Conservation (phyloP, 2,329 filamentous ascomycete genomes). For the Chaetomiaceae sp. region DNA sequence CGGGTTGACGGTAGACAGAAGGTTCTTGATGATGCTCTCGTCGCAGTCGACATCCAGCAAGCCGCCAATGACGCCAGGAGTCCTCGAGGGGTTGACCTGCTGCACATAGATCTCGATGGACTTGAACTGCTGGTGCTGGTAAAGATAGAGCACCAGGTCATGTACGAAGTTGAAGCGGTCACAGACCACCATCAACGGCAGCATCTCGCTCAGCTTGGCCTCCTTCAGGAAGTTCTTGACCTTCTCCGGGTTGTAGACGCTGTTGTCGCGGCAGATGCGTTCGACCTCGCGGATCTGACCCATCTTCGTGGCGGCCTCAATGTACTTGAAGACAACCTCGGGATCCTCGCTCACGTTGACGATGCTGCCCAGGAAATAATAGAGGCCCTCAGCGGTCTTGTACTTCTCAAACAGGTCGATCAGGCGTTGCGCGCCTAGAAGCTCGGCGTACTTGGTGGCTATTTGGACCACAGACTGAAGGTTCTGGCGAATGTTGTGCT, state of each 20-base stretch:
- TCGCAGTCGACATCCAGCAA: constrained; percentile 96
- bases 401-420: constrained; percentile 97
- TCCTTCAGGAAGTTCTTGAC: constrained; percentile 99
- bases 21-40: constrained; percentile 88
- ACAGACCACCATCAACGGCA: constrained; percentile 96
- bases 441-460: constrained; percentile 95
- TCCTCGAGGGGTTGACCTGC: constrained; percentile 85
- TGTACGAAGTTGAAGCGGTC: constrained; percentile 99
- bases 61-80: constrained; percentile 87
- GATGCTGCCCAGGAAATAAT: constrained; percentile 96
- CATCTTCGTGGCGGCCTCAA: constrained; percentile 92
- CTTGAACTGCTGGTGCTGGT: constrained; percentile 99
- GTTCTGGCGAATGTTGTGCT: constrained; percentile 94
- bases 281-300: constrained; percentile 93
- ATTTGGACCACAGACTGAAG: constrained; percentile 91
- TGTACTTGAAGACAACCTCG: constrained; percentile 99
- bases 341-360: constrained; percentile 94
- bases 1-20: constrained; percentile 78
- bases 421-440: constrained; percentile 77
- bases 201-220: constrained; percentile 81
- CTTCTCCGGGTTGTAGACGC: constrained; percentile 84
- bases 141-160: constrained; percentile 90
- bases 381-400: constrained; percentile 91
- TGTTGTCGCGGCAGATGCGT: constrained; percentile 92
- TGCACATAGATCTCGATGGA: constrained; percentile 98